These are phyloP conservation scores for Trichoderma sp. DNA, from an alignment of 2,329 filamentous ascomycete species.

Conservation along the genomic window DNA sequence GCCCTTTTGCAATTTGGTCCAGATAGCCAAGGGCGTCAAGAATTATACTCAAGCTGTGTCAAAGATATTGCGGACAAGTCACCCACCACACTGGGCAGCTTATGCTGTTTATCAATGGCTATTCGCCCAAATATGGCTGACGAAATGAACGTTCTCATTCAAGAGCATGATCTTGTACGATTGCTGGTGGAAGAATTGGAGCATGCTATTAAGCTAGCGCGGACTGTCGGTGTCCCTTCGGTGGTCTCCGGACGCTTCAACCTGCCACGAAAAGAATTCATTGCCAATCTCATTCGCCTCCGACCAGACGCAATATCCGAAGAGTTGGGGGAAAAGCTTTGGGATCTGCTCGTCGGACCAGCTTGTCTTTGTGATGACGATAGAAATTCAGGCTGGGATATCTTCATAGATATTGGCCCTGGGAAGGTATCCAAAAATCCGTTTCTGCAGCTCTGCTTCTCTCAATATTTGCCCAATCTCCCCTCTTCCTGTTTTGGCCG, in stretches of 20 bases:
- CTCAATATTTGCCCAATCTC: constrained; percentile 58
- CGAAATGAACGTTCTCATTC: constrained; percentile 59
- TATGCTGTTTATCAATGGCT: constrained; percentile 62
- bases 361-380: constrained; percentile 60
- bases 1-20: constrained; percentile 60
- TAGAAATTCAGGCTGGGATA: constrained; percentile 68
- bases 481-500: constrained; percentile 59
- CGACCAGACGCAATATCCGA: constrained; percentile 63
- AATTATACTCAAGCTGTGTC: constrained; percentile 68
- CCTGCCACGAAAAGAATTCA: constrained; percentile 58
- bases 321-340: constrained; percentile 65
- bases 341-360: constrained; percentile 71
- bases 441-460: constrained; percentile 57
- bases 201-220: constrained; percentile 45
- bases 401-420: constrained; percentile 54
- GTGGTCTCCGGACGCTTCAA: constrained; percentile 52
- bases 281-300: constrained; percentile 58
- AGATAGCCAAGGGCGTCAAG: constrained; percentile 54
- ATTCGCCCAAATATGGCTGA: constrained; percentile 47
- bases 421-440: constrained; percentile 51
- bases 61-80: constrained; percentile 66
- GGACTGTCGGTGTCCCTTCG: constrained; percentile 40
- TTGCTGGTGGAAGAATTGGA: constrained; percentile 67
- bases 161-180: constrained; percentile 61
- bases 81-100: constrained; percentile 68